phyloP scores from a whole-genome alignment of 1,284 basidiomycete species.

The Vanrija sp. region DNA sequence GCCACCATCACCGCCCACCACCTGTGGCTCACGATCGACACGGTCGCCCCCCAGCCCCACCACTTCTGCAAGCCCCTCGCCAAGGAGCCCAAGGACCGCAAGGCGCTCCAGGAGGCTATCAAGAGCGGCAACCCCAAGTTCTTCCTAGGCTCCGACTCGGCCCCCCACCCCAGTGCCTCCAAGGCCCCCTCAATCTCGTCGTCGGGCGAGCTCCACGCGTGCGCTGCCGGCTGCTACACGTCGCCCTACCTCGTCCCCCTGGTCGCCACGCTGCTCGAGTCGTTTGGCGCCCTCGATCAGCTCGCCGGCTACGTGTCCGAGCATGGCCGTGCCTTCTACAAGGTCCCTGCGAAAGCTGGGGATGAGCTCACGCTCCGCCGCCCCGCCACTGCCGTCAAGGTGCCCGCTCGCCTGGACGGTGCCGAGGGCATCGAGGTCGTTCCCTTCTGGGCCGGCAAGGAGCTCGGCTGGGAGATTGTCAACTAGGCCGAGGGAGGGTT shows the following conservation, averaged over 20 bases:
- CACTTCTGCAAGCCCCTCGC: constrained; percentile 99
- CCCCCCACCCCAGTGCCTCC: constrained; percentile 78
- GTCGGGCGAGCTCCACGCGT: constrained; percentile 55
- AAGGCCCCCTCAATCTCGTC: constrained; percentile 61
- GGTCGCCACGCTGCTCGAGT: constrained; percentile 71
- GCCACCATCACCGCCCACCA: constrained; percentile 99
- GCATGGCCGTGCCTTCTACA: constrained; percentile 78
- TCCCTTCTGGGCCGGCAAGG: constrained; percentile 88
- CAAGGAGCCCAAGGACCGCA: constrained; percentile 88
- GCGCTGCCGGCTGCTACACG: constrained; percentile 92
- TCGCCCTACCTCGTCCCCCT: constrained; percentile 85
- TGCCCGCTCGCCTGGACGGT: constrained; percentile 56
- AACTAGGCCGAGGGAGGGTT: constrained; percentile 2
- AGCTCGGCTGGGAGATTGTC: constrained; percentile 74
- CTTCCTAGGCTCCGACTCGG: constrained; percentile 97
- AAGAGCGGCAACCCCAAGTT: constrained; percentile 86
- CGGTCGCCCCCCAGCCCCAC: constrained; percentile 94
- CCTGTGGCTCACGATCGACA: constrained; percentile 88
- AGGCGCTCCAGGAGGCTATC: constrained; percentile 78
- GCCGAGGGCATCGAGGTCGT: constrained; percentile 62
- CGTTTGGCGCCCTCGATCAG: constrained; percentile 75
- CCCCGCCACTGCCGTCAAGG: constrained; percentile 41
- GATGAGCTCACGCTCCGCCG: constrained; percentile 49
- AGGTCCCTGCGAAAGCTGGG: constrained; percentile 46
- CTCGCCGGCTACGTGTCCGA: constrained; percentile 72